phyloP scores from a whole-genome alignment of 2,329 filamentous ascomycete genomes.

The Colletotrichum sojae region DNA sequence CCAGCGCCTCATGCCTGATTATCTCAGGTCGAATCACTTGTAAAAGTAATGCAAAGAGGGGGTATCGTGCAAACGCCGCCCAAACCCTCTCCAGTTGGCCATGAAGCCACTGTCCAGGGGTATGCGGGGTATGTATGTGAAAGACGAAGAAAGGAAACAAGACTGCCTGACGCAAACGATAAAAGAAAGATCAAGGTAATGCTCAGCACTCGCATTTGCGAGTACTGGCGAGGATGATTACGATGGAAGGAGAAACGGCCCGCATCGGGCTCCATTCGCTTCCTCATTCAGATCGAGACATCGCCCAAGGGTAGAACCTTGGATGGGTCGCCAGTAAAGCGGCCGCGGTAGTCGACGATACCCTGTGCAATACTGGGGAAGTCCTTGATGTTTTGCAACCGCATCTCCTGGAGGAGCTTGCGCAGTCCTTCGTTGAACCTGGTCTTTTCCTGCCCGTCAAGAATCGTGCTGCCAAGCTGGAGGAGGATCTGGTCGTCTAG shows the following conservation, averaged over 20 bases:
- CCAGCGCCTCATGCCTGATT: conserved; percentile 32
- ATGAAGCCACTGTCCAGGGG: conserved; percentile 10
- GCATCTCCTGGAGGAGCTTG: conserved; percentile 72
- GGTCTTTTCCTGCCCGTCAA: conserved; percentile 71
- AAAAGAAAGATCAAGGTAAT: conserved; percentile 1
- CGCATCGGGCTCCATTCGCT: conserved; percentile 10
- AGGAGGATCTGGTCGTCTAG: conserved; percentile 82
- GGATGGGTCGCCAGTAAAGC: conserved; percentile 74
- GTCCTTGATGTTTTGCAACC: conserved; percentile 72
- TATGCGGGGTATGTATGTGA: conserved; percentile 32
- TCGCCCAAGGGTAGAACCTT: conserved; percentile 73
- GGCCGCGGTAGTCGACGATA: conserved; percentile 76
- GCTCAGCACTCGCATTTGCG: neutral
- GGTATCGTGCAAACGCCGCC: conserved; percentile 39
- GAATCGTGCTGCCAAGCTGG: conserved; percentile 77
- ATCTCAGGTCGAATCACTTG: conserved; percentile 36
- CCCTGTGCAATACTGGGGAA: conserved; percentile 76
- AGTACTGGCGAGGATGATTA: conserved; percentile 16
- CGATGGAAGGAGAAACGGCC: conserved; percentile 12
- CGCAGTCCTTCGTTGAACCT: conserved; percentile 75
- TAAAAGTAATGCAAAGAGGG: conserved; percentile 39
- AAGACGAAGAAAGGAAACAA: conserved; percentile 34
- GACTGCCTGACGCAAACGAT: conserved; percentile 25
- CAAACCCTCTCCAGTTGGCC: conserved; percentile 19
- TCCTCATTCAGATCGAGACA: conserved; percentile 53